A percentile compares a stretch with the other conserved stretches of the same genome.
These are phyloP conservation scores for Colletotrichum cereale DNA, from an alignment of 2,329 filamentous ascomycete genomes.

Conservation along the genomic window DNA sequence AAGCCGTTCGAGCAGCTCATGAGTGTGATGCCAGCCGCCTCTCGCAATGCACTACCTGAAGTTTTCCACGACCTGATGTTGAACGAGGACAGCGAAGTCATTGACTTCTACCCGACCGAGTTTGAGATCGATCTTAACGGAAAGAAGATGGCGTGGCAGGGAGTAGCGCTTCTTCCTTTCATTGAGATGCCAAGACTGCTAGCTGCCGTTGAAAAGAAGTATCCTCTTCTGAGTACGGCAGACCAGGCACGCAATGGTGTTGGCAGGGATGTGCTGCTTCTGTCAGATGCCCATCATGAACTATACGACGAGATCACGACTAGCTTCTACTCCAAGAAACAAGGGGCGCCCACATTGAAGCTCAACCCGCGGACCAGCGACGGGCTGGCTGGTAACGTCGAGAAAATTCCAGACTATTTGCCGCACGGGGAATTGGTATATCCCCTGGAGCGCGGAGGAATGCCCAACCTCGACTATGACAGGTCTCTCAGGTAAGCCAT, in stretches of 20 bases:
- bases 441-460: slow-evolving; percentile 77
- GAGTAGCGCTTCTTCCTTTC: slow-evolving; percentile 91
- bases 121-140: slow-evolving; percentile 95
- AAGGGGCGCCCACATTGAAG: slow-evolving; percentile 74
- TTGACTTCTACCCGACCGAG: slow-evolving; percentile 97
- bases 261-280: slow-evolving; percentile 84
- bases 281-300: slow-evolving; percentile 83
- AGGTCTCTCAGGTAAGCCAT: slow-evolving; percentile 81
- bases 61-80: slow-evolving; percentile 94
- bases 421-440: slow-evolving; percentile 86
- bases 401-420: slow-evolving; percentile 86
- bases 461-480: slow-evolving; percentile 87
- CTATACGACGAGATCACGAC: slow-evolving; percentile 87
- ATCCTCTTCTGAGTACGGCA: slow-evolving; percentile 81
- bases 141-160: slow-evolving; percentile 99
- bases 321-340: slow-evolving; percentile 93
- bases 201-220: slow-evolving; percentile 84
- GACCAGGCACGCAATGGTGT: slow-evolving; percentile 83
- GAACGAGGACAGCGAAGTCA: slow-evolving; percentile 87
- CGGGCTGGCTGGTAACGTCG: slow-evolving; percentile 83
- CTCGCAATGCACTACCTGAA: slow-evolving; percentile 88
- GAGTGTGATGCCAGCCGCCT: slow-evolving; percentile 95
- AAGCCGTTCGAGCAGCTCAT: slow-evolving; percentile 97
- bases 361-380: slow-evolving; percentile 82
- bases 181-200: slow-evolving; percentile 93